A percentile compares a stretch with the other conserved stretches of the same genome.
phyloP scores from a whole-genome alignment of 768 basidiomycete species.

The Leccinum obscurum region DNA sequence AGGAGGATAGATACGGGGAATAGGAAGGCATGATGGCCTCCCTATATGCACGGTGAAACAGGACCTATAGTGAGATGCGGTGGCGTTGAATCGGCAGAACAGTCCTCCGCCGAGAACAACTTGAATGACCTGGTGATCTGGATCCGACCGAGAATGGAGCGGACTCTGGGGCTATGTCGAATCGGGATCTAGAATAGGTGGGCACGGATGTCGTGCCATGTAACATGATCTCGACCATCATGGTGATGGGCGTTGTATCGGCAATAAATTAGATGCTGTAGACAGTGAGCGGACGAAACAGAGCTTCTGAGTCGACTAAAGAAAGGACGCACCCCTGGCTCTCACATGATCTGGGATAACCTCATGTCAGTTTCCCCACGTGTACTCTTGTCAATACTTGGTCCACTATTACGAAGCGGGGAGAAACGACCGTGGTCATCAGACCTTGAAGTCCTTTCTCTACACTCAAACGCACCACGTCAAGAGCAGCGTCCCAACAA shows the following conservation, averaged over 20 bases:
- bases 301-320: background rate
- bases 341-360: background rate
- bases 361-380: too few species aligned
- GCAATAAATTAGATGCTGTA: background rate
- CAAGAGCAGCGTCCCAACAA: too few species aligned
- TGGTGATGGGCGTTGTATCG: background rate
- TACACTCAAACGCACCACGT: too few species aligned
- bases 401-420: too few species aligned
- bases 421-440: too few species aligned
- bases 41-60: background rate
- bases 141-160: background rate
- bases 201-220: background rate
- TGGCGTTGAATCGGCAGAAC: background rate
- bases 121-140: too few species aligned
- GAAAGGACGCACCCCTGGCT: background rate
- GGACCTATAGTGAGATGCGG: background rate
- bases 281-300: too few species aligned
- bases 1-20: background rate
- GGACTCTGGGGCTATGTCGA: background rate
- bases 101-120: background rate
- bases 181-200: background rate
- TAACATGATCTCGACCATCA: background rate
- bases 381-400: too few species aligned
- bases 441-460: too few species aligned
- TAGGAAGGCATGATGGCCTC: too few species aligned